Base-by-base conservation (phyloP, 2,329 filamentous ascomycete genomes). In the Bertia moriformis region DNA sequence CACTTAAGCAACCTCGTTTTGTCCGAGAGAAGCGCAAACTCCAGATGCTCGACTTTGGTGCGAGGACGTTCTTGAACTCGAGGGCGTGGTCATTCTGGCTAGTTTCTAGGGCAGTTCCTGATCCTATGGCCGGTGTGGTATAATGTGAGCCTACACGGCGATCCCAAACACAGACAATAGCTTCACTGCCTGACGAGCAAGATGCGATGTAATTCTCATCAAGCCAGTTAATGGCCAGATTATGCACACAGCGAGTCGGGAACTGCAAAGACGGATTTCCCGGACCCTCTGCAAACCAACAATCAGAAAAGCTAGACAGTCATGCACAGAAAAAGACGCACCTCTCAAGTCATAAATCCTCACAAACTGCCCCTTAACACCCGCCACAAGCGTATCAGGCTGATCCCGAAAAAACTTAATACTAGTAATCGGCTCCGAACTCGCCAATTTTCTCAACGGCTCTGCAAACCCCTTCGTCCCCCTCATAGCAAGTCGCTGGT, bases 171-270 rank as follows among this genome's bases (percentile, higher is more conserved):
- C 67, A 73, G 30, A 79, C 66, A 2, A 65, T 65, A 14, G 71
- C 65, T 44, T 78, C 72, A 37, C 66, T 68, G 1, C 63, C 58
- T 2, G 70, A 63, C 37, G 52, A 51, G 37, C 70, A 72, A 13
- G 73, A 77, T 3, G 74, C 66, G 46, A 80, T 74, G 49, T 76
- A 78, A 41, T 79, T 77, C 49, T 78, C 71, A 48, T 79, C 73
- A 38, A 72, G 54, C 44, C 71, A 71, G 52, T 80, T 71, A 43
- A 79, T 73, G 4, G 74, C 69, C 41, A 79, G 59, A 44, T 78
- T 78, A 50, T 78, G 69, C 5, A 79, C 73, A 47, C 74, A 73
- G 14, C 67, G 63, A 2, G 74, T 78, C 2, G 67, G 59, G 39
- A 70, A 62, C 49, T 66, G 51, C 41, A 68, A 43, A n/a, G 57